Base-by-base conservation (phyloP, 495 filamentous ascomycete genomes). In the Podospora comata region DNA sequence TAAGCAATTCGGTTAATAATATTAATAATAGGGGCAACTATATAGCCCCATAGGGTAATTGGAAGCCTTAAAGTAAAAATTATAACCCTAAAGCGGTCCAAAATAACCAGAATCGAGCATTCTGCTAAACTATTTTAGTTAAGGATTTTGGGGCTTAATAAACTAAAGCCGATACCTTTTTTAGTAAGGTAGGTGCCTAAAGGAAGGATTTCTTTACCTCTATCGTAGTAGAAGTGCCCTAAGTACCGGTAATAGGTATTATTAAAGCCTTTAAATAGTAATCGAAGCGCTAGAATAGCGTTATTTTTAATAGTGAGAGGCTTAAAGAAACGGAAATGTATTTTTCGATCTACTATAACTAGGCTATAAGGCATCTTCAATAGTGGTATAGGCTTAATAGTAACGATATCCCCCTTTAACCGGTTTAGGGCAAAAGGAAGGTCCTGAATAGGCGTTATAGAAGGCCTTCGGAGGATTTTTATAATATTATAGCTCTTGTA, bases 81-180 rank as follows among this genome's bases (percentile, higher is more conserved):
- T 3, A 5, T 32, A 3, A 32, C 30, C 5, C 5, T 32, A 32
- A 32, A 32, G 5, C 5, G 5, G 3, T 32, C 5, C 5, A 32
- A 32, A 32, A 32, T 3, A 5, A 32, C 30, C 5, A 3, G 2
- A 32, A 32, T 32, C 2, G 5, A 32, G 5, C 30, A 5, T 16
- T 32, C 5, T 3, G 5, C 5, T 3, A 32, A 32, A 5, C 30
- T 5, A 5, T 32, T 32, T 67, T 39, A 54, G 55, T 67, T 15
- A 67, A 58, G 34, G 39, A 32, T 58, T 67, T 67, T 44, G 56
- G 62, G 65, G 60, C 57, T 57, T 39, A 58, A 20, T 44, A 61
- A 58, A n/a, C n/a, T 57, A 67, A 67, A 58, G 53, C 28, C 20
- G 32, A 32, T 39, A 55, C 62, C 57, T 44, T 32, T 32, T 32